phyloP scores from a whole-genome alignment of 331 rosid species.

The Pyrus hybrid region DNA sequence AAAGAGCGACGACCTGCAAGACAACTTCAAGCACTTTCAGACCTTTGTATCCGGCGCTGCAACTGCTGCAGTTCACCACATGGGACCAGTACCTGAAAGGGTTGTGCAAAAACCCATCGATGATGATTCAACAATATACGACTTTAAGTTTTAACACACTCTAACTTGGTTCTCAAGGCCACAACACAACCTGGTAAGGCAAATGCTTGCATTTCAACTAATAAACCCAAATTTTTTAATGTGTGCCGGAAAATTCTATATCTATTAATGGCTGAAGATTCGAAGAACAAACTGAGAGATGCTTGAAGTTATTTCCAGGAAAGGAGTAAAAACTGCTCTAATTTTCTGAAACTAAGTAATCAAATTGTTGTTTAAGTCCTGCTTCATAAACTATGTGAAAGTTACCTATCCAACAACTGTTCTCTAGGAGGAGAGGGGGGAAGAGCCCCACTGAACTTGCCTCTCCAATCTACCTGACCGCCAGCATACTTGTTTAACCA shows the following conservation, averaged over 20 bases:
- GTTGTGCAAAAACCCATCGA: not conserved
- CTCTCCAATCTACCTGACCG: slow-evolving; percentile 86
- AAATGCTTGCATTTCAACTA: not conserved
- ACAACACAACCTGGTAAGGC: not conserved
- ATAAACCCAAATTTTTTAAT: not conserved
- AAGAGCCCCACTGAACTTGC: slow-evolving; percentile 58
- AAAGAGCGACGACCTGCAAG: slow-evolving; percentile 51
- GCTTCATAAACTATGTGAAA: not conserved
- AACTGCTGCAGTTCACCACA: slow-evolving; percentile 80
- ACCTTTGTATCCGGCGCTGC: slow-evolving; percentile 56
- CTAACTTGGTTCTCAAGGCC: not conserved
- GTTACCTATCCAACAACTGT: slow-evolving; percentile 78
- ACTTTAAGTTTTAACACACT: not conserved
- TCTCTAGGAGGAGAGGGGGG: slow-evolving; percentile 81
- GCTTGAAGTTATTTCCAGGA: not conserved
- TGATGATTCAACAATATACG: not conserved
- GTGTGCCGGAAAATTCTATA: not conserved
- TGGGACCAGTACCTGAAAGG: slow-evolving; percentile 71
- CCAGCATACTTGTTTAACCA: slow-evolving; percentile 77
- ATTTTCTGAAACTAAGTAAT: not conserved
- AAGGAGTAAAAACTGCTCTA: not conserved
- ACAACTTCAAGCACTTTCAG: slow-evolving; percentile 57
- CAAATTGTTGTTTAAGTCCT: not conserved
- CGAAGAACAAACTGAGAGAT: not conserved
- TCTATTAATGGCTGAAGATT: not conserved